Conservation (phyloP, 768 basidiomycete genomes). For the Clavulina sp. region DNA sequence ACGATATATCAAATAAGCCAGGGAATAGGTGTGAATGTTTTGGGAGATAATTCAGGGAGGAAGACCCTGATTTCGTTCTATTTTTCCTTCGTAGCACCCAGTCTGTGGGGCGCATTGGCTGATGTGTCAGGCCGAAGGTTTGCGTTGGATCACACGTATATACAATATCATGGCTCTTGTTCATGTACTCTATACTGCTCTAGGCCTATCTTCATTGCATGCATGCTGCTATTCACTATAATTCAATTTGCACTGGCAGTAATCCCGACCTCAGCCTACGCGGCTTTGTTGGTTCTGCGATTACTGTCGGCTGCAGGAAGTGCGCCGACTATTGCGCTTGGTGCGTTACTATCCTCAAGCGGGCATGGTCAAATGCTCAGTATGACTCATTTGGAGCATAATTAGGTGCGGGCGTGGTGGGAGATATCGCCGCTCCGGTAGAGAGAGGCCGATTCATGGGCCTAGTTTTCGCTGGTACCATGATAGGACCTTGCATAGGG, state of each 20-base stretch:
- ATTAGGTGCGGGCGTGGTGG: constrained; percentile 70
- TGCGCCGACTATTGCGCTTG: constrained; percentile 60
- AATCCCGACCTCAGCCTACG: constrained; percentile 45
- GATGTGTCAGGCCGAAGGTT: constrained; percentile 42
- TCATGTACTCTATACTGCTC: too few species aligned
- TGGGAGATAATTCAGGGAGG: too few species aligned
- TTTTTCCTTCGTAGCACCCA: constrained; percentile 23
- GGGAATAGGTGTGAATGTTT: constrained; percentile 43
- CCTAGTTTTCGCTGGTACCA: constrained; percentile 46
- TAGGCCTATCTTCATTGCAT: constrained; percentile 28
- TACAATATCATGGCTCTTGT: too few species aligned
- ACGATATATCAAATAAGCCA: constrained; percentile 60
- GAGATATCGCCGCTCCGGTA: constrained; percentile 53
- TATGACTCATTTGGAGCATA: too few species aligned
- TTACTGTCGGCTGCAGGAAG: constrained; percentile 66
- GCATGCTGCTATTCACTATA: constrained; percentile 41
- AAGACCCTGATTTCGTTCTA: too few species aligned
- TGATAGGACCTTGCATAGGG: constrained; percentile 29
- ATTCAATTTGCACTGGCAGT: constrained; percentile 49
- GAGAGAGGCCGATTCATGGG: constrained; percentile 64
- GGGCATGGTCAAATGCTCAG: too few species aligned
- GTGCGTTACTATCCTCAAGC: too few species aligned
- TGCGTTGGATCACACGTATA: too few species aligned
- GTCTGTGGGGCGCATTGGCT: constrained; percentile 50
- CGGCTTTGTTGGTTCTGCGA: constrained; percentile 64